Evolutionary conservation across 2,329 filamentous ascomycete genomes (phyloP).

Genomic region (Pseudovirgaria hyperparasitica): DNA sequence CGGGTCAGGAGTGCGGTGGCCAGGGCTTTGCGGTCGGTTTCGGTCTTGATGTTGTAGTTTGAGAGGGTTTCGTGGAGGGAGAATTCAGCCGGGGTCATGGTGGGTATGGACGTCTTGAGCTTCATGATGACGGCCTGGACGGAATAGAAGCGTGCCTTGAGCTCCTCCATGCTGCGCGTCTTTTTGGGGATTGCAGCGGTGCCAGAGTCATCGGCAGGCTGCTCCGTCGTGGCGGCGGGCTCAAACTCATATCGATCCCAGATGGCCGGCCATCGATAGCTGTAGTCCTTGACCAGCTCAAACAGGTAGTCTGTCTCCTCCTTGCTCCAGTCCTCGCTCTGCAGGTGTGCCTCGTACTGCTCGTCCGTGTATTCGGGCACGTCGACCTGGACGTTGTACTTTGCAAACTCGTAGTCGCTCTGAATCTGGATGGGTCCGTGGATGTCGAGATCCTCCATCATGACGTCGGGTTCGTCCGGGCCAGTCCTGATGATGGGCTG

Average conservation of each 20-base stretch:
- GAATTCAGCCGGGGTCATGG: constrained; percentile 79
- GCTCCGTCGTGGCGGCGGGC: constrained; percentile 16
- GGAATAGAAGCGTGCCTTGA: constrained; percentile 85
- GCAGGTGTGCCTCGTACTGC: constrained; percentile 66
- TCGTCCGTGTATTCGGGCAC: constrained; percentile 76
- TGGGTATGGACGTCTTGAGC: constrained; percentile 23
- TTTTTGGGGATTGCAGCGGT: constrained; percentile 18
- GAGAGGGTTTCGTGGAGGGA: constrained; percentile 71
- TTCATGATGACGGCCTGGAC: constrained; percentile 47
- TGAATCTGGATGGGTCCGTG: constrained; percentile 25
- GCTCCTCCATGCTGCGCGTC: constrained; percentile 66
- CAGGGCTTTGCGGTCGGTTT: constrained; percentile 71
- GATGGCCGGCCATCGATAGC: constrained; percentile 82
- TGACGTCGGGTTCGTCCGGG: constrained; percentile 16
- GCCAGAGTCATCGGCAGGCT: constrained; percentile 1
- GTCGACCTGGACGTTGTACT: constrained; percentile 73
- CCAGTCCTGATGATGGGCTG: constrained; percentile 18
- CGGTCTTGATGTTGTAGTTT: constrained; percentile 71
- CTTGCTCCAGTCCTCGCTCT: constrained; percentile 69
- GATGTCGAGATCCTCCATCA: constrained; percentile 22
- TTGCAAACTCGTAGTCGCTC: constrained; percentile 54
- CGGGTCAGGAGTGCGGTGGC: constrained; percentile 68
- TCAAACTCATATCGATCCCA: constrained; percentile 83
- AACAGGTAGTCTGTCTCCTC: constrained; percentile 92
- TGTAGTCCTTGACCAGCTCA: constrained; percentile 59